These are phyloP conservation scores for Fusarium sp. DNA, from an alignment of 2,329 filamentous ascomycete genomes.

Conservation along the genomic window DNA sequence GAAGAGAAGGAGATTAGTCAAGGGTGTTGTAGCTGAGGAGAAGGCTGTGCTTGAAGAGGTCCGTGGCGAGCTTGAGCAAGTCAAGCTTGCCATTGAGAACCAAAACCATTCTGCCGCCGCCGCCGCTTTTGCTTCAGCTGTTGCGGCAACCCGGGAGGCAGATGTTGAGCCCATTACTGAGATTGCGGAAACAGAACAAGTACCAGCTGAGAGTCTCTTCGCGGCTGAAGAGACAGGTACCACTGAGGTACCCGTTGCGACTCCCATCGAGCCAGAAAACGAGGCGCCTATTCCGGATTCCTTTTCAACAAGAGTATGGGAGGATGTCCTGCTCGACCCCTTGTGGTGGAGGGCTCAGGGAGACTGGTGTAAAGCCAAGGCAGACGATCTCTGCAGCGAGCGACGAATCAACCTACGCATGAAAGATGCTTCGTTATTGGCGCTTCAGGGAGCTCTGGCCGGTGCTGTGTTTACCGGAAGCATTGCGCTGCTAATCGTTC, in stretches of 20 bases:
- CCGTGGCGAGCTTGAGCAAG: conserved; percentile 54
- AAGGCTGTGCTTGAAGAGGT: conserved; percentile 66
- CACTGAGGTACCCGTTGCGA: conserved; percentile 5
- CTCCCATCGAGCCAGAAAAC: conserved; percentile 8
- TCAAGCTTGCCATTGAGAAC: conserved; percentile 47
- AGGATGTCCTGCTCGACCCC: conserved; percentile 55
- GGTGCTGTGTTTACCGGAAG: conserved; percentile 71
- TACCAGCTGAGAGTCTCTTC: not conserved
- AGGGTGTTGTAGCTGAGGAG: conserved; percentile 83
- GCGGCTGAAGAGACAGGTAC: not conserved
- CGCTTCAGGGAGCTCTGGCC: conserved; percentile 72
- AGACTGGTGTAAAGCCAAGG: conserved; percentile 59
- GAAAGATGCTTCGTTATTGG: conserved; percentile 76
- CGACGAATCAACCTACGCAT: conserved; percentile 71
- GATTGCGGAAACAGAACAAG: conserved; percentile 17
- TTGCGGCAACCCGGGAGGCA: conserved; percentile 12
- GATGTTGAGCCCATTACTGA: conserved; percentile 5
- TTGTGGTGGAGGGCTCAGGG: conserved; percentile 60
- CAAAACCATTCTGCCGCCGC: conserved; percentile 36
- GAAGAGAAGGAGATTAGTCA: conserved; percentile 82
- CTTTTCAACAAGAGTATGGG: conserved; percentile 51
- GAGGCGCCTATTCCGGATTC: conserved; percentile 6
- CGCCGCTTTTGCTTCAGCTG: conserved; percentile 23
- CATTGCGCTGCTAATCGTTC: conserved; percentile 61
- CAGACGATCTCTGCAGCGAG: conserved; percentile 73